These are phyloP conservation scores for Tilletia setariae DNA, from an alignment of 1,284 basidiomycete genomes.

Conservation along the genomic window DNA sequence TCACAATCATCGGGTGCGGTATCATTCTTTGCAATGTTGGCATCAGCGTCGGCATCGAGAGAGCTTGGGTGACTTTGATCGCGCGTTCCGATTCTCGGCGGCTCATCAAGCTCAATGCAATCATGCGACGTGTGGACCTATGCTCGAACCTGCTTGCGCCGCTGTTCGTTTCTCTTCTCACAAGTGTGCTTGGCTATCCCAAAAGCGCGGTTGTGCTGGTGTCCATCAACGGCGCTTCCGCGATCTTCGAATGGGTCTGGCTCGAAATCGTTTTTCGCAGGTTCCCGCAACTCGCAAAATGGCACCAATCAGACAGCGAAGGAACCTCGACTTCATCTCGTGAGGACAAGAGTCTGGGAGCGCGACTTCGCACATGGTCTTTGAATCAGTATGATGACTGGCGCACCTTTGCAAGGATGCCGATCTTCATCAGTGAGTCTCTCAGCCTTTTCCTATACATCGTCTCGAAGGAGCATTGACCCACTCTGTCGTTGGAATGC, in stretches of 20 bases:
- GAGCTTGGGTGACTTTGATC: conserved; percentile 63
- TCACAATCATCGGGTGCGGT: conserved; percentile 56
- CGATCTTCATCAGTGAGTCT: conserved; percentile 56
- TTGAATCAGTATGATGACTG: conserved; percentile 54
- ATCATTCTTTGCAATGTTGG: conserved; percentile 57
- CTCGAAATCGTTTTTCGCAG: conserved; percentile 36
- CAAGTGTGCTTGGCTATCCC: conserved; percentile 40
- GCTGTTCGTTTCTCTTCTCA: conserved; percentile 62
- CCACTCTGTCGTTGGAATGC: neutral
- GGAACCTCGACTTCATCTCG: neutral
- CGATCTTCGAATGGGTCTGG: conserved; percentile 38
- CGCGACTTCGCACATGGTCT: conserved; percentile 4
- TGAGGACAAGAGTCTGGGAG: neutral
- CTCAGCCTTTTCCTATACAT: neutral
- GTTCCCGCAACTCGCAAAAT: conserved; percentile 30
- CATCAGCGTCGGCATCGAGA: conserved; percentile 61
- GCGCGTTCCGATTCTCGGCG: conserved; percentile 34
- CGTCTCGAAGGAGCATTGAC: neutral
- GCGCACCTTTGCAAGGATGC: conserved; percentile 58
- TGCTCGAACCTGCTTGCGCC: conserved; percentile 63
- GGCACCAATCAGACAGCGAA: conserved; percentile 23
- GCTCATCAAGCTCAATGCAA: conserved; percentile 51
- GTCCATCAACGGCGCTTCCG: conserved; percentile 27
- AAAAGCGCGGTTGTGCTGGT: conserved; percentile 33
- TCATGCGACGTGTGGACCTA: conserved; percentile 60